Conservation (phyloP, 2,329 filamentous ascomycete genomes). For the Mollisia scopiformis region DNA sequence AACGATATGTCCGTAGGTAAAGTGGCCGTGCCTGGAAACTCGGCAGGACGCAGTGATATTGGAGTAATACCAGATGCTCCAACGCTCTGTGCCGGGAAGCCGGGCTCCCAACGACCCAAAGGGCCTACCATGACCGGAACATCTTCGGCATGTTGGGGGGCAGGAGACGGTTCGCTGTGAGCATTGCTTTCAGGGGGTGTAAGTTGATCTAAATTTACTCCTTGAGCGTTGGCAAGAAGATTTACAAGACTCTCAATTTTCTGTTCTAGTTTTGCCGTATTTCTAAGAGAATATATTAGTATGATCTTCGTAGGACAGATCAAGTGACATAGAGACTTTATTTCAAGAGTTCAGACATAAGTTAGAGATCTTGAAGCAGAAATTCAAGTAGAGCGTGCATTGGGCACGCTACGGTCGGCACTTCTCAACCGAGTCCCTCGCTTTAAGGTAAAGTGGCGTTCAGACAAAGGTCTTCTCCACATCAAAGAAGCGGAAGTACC, state of each 20-base stretch:
- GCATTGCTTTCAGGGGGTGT: slow-evolving; percentile 11
- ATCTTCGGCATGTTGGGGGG: background rate
- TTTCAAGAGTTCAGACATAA: no score
- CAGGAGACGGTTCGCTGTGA: slow-evolving; percentile 8
- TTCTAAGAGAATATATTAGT: slow-evolving; percentile 6
- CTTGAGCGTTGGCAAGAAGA: slow-evolving; percentile 24
- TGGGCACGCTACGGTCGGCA: no score
- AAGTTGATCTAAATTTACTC: slow-evolving; percentile 5
- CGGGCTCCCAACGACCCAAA: background rate
- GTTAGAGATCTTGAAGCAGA: no score
- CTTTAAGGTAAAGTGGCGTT: no score
- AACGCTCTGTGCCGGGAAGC: background rate
- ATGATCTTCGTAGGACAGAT: background rate
- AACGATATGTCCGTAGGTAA: background rate
- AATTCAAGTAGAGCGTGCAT: no score
- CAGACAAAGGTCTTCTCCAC: no score
- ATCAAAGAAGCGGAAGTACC: no score
- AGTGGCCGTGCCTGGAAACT: background rate
- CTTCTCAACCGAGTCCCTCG: no score
- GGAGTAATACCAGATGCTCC: background rate
- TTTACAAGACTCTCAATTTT: slow-evolving; percentile 29
- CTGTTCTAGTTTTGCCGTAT: slow-evolving; percentile 25
- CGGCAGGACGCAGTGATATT: background rate
- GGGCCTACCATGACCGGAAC: no score
- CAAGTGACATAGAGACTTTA: no score